These are phyloP conservation scores for Aspergillus luchuensis DNA, from an alignment of 2,329 filamentous ascomycete species.

Conservation along the genomic window DNA sequence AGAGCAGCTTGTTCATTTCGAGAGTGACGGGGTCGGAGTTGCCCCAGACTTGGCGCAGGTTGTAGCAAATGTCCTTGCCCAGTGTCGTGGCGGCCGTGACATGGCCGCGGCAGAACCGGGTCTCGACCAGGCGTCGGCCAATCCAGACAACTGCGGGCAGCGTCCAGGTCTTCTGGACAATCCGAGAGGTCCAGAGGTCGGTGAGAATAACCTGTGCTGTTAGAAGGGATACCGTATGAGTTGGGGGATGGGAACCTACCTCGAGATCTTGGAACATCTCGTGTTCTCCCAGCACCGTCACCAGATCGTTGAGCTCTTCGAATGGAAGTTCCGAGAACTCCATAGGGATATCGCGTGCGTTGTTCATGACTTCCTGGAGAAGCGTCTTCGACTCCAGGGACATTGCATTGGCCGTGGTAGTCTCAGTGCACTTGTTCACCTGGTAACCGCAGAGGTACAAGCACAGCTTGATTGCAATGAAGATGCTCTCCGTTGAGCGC, in stretches of 20 bases:
- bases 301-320: conserved; percentile 39
- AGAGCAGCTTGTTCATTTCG: conserved; percentile 54
- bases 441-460: conserved; percentile 39
- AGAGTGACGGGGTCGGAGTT: conserved; percentile 51
- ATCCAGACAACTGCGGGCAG: conserved; percentile 53
- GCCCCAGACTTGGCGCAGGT: conserved; percentile 56
- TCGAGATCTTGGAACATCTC: conserved; percentile 42
- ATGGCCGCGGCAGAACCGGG: conserved; percentile 53
- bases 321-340: conserved; percentile 41
- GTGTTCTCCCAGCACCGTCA: conserved; percentile 41
- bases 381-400: conserved; percentile 36
- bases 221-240: background rate
- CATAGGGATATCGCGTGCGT: conserved; percentile 32
- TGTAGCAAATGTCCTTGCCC: conserved; percentile 59
- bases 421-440: conserved; percentile 31
- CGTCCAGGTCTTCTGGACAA: conserved; percentile 50
- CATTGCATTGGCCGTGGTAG: conserved; percentile 34
- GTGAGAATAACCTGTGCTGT: conserved; percentile 39
- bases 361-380: conserved; percentile 36
- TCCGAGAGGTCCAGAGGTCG: conserved; percentile 50
- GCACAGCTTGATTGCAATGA: conserved; percentile 40
- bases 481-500: conserved; percentile 35
- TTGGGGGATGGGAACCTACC: conserved; percentile 17
- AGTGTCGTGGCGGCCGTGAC: conserved; percentile 49
- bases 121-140: conserved; percentile 56